Evolutionary conservation across 2,329 filamentous ascomycete species (phyloP).

Genomic region (Ophiostoma novo-ulmi): DNA sequence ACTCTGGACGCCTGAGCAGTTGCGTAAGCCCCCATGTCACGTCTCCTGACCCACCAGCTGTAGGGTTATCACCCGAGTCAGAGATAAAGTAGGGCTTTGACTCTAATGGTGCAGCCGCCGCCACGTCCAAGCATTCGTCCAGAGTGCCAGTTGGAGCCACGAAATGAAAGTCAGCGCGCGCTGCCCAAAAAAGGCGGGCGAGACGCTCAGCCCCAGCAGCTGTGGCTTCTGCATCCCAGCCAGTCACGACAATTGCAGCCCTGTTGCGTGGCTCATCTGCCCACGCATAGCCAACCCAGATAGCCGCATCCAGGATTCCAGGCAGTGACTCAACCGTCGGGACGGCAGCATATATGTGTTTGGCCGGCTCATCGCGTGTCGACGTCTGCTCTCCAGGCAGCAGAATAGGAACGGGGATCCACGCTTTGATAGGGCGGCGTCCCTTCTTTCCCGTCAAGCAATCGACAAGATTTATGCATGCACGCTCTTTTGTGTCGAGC

Average conservation of each 20-base stretch:
- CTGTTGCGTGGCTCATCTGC: conserved; percentile 50
- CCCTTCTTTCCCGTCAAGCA: conserved; percentile 32
- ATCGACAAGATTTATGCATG: conserved; percentile 45
- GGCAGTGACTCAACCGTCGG: conserved; percentile 39
- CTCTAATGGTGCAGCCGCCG: conserved; percentile 36
- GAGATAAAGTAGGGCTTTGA: conserved; percentile 48
- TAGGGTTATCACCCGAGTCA: conserved; percentile 53
- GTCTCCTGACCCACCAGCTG: conserved; percentile 50
- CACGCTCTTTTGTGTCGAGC: conserved; percentile 46
- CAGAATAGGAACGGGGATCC: conserved; percentile 48
- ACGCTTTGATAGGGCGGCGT: conserved; percentile 46
- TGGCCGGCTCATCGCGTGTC: conserved; percentile 48
- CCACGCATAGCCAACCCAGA: conserved; percentile 55
- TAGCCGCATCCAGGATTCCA: conserved; percentile 46
- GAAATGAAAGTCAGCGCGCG: conserved; percentile 45
- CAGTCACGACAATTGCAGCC: conserved; percentile 47
- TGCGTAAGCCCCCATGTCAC: conserved; percentile 48
- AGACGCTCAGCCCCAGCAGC: conserved; percentile 41
- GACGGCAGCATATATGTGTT: conserved; percentile 46
- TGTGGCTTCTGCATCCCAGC: conserved; percentile 42
- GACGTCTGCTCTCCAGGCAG: conserved; percentile 53
- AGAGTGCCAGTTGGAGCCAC: conserved; percentile 48
- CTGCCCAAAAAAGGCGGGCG: conserved; percentile 45
- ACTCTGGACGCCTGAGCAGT: conserved; percentile 43
- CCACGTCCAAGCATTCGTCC: conserved; percentile 43